These are phyloP conservation scores for Suillus hirtellus DNA, from an alignment of 768 basidiomycete genomes.

Conservation along the genomic window DNA sequence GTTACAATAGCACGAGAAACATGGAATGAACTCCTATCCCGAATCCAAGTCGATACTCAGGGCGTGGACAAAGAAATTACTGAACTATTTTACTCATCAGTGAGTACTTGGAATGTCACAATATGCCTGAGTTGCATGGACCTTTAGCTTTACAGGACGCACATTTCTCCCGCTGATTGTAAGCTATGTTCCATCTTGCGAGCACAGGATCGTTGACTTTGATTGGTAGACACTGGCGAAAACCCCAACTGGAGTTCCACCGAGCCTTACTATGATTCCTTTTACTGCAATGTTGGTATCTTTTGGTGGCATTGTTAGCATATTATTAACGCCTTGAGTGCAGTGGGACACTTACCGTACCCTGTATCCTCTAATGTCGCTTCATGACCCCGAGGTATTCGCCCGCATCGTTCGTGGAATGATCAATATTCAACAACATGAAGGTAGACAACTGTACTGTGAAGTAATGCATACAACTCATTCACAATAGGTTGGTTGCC, in stretches of 20 bases:
- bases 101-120: slow-evolving; percentile 17
- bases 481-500: slow-evolving; percentile 57
- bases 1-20: slow-evolving; percentile 41
- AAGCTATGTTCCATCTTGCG: slow-evolving; percentile 20
- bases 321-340: neutral
- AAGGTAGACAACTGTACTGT: slow-evolving; percentile 41
- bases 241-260: slow-evolving; percentile 64
- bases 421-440: slow-evolving; percentile 66
- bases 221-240: slow-evolving; percentile 54
- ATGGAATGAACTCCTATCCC: slow-evolving; percentile 60
- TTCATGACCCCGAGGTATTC: slow-evolving; percentile 62
- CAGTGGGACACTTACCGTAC: slow-evolving; percentile 71
- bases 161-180: slow-evolving; percentile 69
- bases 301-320: neutral
- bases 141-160: slow-evolving; percentile 54
- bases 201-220: neutral
- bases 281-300: slow-evolving; percentile 63
- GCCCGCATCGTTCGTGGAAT: slow-evolving; percentile 61
- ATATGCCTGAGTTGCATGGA: neutral
- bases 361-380: slow-evolving; percentile 60
- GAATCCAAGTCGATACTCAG: slow-evolving; percentile 52
- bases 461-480: neutral
- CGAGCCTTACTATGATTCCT: slow-evolving; percentile 66
- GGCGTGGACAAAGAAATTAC: slow-evolving; percentile 50
- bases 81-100: slow-evolving; percentile 61